These are phyloP conservation scores for Lanmaoa pseudosensibilis DNA, from an alignment of 768 basidiomycete genomes.

Conservation along the genomic window DNA sequence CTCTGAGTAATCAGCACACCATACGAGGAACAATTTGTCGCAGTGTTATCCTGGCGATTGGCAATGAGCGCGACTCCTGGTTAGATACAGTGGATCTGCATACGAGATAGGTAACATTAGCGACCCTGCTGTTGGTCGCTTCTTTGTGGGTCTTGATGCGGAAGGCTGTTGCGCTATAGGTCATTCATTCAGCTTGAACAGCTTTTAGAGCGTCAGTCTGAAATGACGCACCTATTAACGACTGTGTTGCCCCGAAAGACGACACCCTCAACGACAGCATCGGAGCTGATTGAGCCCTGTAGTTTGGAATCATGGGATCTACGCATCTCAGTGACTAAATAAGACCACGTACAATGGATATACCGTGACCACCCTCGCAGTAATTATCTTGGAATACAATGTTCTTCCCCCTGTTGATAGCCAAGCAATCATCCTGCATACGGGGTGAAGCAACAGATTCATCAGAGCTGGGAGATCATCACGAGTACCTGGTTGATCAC, in stretches of 20 bases:
- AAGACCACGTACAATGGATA: slow-evolving; percentile 45
- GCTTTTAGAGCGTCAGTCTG: neutral
- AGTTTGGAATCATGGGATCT: neutral
- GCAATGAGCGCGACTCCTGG: neutral
- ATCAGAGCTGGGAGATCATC: neutral
- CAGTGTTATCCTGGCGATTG: slow-evolving; percentile 49
- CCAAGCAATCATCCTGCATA: slow-evolving; percentile 62
- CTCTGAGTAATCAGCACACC: slow-evolving; percentile 66
- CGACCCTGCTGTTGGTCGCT: slow-evolving; percentile 48
- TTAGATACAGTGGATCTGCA: slow-evolving; percentile 1
- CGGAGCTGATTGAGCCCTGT: slow-evolving; percentile 56
- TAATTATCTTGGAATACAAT: slow-evolving; percentile 50
- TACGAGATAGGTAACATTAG: slow-evolving; percentile 51
- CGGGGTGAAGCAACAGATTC: neutral
- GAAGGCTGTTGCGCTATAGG: slow-evolving; percentile 49
- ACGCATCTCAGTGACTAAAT: neutral
- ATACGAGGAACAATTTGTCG: slow-evolving; percentile 45
- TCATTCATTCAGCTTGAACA: neutral
- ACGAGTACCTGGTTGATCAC: slow-evolving; percentile 28
- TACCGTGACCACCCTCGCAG: slow-evolving; percentile 63
- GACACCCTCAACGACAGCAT: slow-evolving; percentile 46
- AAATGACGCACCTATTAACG: slow-evolving; percentile 45
- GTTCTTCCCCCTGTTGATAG: slow-evolving; percentile 46
- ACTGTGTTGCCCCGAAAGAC: slow-evolving; percentile 52
- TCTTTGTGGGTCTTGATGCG: slow-evolving; percentile 58